A percentile compares a stretch with the other conserved stretches of the same genome.
Evolutionary conservation across 208 protist genomes (phyloP).

Genomic region (Crithidia brevicula): DNA sequence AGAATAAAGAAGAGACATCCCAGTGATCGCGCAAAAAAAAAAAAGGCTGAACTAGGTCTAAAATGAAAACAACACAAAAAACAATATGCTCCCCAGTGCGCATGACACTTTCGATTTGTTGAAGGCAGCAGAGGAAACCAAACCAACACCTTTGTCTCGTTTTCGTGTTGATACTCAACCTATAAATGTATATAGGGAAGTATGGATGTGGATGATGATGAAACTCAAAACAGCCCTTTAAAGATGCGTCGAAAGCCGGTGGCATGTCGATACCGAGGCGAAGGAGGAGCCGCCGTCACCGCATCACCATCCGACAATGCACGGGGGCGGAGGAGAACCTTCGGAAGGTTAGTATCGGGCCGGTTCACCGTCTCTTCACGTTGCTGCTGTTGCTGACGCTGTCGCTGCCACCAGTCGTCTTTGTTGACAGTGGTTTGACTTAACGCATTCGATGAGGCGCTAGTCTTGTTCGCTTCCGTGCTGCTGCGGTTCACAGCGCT

Average conservation of each 20-base stretch:
- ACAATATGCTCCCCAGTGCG: background rate
- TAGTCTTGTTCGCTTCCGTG: background rate
- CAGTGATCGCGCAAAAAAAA: background rate
- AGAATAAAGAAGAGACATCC: too few relatives aligned
- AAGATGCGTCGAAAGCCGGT: constrained; percentile 7
- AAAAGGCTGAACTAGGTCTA: background rate
- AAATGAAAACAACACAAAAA: background rate
- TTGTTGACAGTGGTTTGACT: too few relatives aligned
- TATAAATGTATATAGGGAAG: too few relatives aligned
- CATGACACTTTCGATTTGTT: too few relatives aligned
- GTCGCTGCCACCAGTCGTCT: too few relatives aligned
- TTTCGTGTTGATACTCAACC: too few relatives aligned
- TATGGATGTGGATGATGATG: too few relatives aligned
- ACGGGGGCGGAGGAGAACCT: background rate
- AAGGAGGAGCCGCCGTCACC: background rate
- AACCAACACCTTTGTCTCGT: too few relatives aligned
- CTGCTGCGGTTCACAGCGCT: background rate
- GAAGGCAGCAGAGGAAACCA: too few relatives aligned
- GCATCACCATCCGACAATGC: background rate
- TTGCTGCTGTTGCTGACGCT: too few relatives aligned
- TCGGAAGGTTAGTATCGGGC: background rate
- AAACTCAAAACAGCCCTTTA: constrained; percentile 1
- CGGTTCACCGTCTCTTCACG: too few relatives aligned
- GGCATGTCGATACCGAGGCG: background rate
- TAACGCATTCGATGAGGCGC: background rate